These are phyloP conservation scores for Neofusicoccum sp. DNA, from an alignment of 2,329 filamentous ascomycete genomes.

Conservation along the genomic window DNA sequence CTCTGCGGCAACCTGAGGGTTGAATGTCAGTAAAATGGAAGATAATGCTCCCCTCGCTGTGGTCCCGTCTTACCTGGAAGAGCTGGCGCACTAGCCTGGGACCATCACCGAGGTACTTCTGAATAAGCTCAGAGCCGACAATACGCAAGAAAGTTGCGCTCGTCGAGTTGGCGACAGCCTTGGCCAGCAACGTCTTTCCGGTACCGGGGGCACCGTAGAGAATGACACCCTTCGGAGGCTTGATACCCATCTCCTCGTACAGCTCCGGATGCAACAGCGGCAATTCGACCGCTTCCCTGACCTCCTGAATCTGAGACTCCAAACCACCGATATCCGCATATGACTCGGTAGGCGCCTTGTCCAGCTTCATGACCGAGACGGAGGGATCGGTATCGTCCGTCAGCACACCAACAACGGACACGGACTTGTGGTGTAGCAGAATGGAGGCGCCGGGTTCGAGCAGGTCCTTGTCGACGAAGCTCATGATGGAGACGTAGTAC, in stretches of 20 bases:
- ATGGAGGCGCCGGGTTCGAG: slow-evolving; percentile 96
- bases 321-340: slow-evolving; percentile 98
- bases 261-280: slow-evolving; percentile 93
- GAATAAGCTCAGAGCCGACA: slow-evolving; percentile 94
- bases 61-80: slow-evolving; percentile 61
- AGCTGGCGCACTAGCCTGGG: slow-evolving; percentile 93
- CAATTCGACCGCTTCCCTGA: slow-evolving; percentile 93
- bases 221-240: slow-evolving; percentile 98
- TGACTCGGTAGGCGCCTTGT: slow-evolving; percentile 97
- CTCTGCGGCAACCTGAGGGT: slow-evolving; percentile 73
- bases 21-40: not conserved
- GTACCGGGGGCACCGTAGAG: slow-evolving; percentile 97
- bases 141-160: slow-evolving; percentile 97
- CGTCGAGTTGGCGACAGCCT: slow-evolving; percentile 98
- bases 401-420: slow-evolving; percentile 95
- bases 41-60: not conserved
- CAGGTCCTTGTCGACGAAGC: slow-evolving; percentile 98
- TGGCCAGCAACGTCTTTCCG: slow-evolving; percentile 92
- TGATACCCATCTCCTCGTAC: slow-evolving; percentile 99
- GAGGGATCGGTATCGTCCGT: slow-evolving; percentile 95
- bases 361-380: slow-evolving; percentile 98
- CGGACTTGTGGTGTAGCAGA: slow-evolving; percentile 93
- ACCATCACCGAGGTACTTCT: slow-evolving; percentile 97
- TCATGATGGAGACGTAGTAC: slow-evolving; percentile 99
- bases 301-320: slow-evolving; percentile 95